Conservation (phyloP, 164 flowering plant species). For the Macadamia tetraphylla region DNA sequence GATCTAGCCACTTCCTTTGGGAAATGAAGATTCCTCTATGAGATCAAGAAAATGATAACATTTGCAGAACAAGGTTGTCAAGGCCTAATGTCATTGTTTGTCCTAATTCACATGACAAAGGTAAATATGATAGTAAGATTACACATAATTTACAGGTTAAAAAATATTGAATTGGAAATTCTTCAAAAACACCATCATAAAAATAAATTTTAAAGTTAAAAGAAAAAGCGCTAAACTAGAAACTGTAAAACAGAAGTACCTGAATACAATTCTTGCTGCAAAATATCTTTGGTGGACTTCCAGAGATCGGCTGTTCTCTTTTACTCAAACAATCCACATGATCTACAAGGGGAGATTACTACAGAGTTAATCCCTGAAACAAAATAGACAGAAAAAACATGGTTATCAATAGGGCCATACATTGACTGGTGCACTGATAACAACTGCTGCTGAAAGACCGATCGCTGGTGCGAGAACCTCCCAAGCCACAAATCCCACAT, state of each 20-base stretch:
- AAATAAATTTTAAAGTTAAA: not conserved
- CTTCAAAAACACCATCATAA: not conserved
- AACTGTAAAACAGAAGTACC: slow-evolving; percentile 8
- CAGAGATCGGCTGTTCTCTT: not conserved
- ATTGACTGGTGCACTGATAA: slow-evolving; percentile 25
- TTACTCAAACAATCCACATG: slow-evolving; percentile 12
- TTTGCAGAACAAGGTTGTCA: not conserved
- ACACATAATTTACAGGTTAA: not conserved
- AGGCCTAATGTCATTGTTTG: not conserved
- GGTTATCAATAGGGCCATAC: slow-evolving; percentile 10
- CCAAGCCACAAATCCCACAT: slow-evolving; percentile 29
- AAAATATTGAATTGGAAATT: not conserved
- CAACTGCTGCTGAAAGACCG: slow-evolving; percentile 13
- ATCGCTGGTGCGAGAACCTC: slow-evolving; percentile 10
- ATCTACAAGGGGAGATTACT: slow-evolving; percentile 9
- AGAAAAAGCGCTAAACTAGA: not conserved
- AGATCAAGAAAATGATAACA: no score
- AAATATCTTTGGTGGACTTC: slow-evolving; percentile 4
- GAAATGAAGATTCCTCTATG: no score
- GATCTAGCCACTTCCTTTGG: no score
- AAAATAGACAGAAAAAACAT: not conserved
- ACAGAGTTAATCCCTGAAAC: not conserved
- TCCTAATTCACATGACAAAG: not conserved
- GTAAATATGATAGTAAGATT: not conserved
- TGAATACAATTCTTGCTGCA: slow-evolving; percentile 16